These are phyloP conservation scores for Lolium multiflorum DNA, from an alignment of 176 grass and related monocot genomes.

Conservation along the genomic window DNA sequence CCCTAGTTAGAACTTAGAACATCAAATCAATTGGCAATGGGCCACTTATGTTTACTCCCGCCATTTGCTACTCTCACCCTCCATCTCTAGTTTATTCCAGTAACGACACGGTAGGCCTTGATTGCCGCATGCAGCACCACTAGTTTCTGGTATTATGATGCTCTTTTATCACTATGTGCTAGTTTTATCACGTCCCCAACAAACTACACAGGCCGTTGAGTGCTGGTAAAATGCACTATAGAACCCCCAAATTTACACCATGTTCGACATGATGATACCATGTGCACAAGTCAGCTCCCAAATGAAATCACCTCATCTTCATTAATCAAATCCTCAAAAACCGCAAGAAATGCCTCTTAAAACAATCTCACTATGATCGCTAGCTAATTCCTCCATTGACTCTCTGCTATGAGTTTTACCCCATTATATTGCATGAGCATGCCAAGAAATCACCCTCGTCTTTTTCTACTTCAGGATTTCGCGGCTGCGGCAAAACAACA, in stretches of 20 bases:
- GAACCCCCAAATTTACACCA: background rate
- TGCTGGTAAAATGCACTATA: background rate
- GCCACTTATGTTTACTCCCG: conserved; percentile 26
- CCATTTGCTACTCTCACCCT: background rate
- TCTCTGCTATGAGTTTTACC: background rate
- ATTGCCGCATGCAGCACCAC: conserved; percentile 2
- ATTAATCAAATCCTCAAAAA: background rate
- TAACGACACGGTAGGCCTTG: background rate
- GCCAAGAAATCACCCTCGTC: background rate
- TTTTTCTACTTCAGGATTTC: background rate
- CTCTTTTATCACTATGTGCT: background rate
- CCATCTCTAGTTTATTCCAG: background rate
- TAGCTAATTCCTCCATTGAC: background rate
- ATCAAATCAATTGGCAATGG: background rate
- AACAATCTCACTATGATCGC: background rate
- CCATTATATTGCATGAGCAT: background rate
- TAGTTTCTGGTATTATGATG: background rate
- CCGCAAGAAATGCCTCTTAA: background rate
- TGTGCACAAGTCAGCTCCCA: background rate
- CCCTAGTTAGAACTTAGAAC: conserved; percentile 7
- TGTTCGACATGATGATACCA: background rate
- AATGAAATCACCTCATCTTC: background rate
- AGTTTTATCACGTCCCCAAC: background rate
- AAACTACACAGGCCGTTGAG: background rate
- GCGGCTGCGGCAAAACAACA: conserved; percentile 15